Evolutionary conservation across 495 filamentous ascomycete species (phyloP).

Genomic region (Penicillium egyptiacum): DNA sequence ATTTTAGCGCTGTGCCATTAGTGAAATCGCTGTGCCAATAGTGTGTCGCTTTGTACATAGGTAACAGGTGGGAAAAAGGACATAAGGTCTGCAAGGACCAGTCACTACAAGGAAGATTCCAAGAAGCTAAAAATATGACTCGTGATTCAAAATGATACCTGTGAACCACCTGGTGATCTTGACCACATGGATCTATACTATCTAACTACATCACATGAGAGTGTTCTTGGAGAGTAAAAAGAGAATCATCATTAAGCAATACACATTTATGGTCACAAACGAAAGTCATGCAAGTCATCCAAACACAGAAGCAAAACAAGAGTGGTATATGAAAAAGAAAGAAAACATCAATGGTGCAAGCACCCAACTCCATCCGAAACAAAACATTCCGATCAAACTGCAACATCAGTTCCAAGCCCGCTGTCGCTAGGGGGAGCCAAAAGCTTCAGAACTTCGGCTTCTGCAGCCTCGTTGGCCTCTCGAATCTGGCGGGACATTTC

Average conservation of each 20-base stretch:
- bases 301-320: slow-evolving; percentile 20
- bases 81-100: background rate
- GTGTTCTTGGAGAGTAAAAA: background rate
- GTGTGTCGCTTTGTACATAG: no score
- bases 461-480: slow-evolving; percentile 34
- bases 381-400: slow-evolving; percentile 20
- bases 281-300: slow-evolving; percentile 28
- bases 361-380: slow-evolving; percentile 16
- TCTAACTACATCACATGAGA: slow-evolving; percentile 9
- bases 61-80: background rate
- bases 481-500: slow-evolving; percentile 20
- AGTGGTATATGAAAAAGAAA: slow-evolving; percentile 35
- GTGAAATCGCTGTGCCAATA: no score
- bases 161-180: background rate
- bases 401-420: slow-evolving; percentile 46
- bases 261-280: slow-evolving; percentile 17
- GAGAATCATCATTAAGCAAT: slow-evolving; percentile 14
- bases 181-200: slow-evolving; percentile 4
- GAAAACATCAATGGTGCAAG: slow-evolving; percentile 14
- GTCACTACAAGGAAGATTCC: background rate
- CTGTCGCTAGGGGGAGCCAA: slow-evolving; percentile 44
- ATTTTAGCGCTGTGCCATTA: no score
- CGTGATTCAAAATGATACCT: background rate
- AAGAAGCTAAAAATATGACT: background rate
- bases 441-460: slow-evolving; percentile 30